Conservation (phyloP, 306 rosid genomes). For the Canavalia gladiata region DNA sequence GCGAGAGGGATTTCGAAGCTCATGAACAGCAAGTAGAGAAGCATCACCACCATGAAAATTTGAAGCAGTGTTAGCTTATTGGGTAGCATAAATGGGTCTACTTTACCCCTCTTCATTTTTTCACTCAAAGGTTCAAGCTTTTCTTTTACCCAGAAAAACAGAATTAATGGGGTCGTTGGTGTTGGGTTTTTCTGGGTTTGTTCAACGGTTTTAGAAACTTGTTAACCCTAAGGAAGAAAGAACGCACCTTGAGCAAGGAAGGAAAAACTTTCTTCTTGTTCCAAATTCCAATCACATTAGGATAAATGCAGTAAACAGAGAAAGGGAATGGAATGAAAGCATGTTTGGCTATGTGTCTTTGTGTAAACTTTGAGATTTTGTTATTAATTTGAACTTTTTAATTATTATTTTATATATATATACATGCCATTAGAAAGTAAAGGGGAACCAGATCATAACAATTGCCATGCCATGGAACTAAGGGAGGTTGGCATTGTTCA, state of each 20-base stretch:
- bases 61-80: conserved; percentile 77
- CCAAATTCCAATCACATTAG: conserved; percentile 15
- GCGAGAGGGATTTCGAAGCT: conserved; percentile 85
- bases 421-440: conserved; percentile 13
- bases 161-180: conserved; percentile 10
- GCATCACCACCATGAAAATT: conserved; percentile 64
- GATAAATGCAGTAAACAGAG: conserved; percentile 32
- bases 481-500: conserved; percentile 29
- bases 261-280: conserved; percentile 1
- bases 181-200: conserved; percentile 18
- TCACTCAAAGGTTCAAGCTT: conserved; percentile 25
- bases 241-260: background rate
- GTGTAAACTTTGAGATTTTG: conserved; percentile 24
- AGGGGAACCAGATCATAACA: background rate
- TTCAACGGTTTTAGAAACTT: conserved; percentile 34
- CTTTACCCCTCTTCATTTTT: conserved; percentile 78
- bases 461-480: background rate
- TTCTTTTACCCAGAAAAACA: conserved; percentile 12
- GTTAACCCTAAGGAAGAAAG: conserved; percentile 49
- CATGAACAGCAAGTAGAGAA: conserved; percentile 73
- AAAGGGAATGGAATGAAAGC: background rate
- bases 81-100: conserved; percentile 57
- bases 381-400: conserved; percentile 4
- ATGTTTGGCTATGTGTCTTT: background rate
- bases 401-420: background rate